phyloP scores from a whole-genome alignment of 768 basidiomycete genomes.

The Rhizopogon roseolus region DNA sequence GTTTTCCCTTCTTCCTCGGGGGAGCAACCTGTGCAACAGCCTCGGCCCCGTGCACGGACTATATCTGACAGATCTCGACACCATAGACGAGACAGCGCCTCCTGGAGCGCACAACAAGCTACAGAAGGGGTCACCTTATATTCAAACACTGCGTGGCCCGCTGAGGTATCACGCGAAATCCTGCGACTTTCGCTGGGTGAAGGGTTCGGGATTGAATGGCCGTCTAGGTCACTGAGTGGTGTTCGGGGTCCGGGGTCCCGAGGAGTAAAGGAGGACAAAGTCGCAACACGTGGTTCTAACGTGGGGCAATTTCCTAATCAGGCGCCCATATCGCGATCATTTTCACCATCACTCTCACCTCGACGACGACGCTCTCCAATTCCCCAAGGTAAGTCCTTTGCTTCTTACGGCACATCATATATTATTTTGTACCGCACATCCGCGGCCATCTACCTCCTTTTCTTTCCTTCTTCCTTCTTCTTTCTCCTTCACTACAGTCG shows the following conservation, averaged over 20 bases:
- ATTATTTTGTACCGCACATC: neutral
- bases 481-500: neutral
- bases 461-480: neutral
- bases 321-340: conserved; percentile 13
- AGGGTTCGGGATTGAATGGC: neutral
- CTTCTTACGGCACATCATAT: neutral
- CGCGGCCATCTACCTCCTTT: neutral
- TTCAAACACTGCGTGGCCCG: conserved; percentile 47
- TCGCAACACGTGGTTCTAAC: conserved; percentile 14
- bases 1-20: conserved; percentile 10
- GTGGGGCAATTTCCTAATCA: conserved; percentile 16
- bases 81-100: conserved; percentile 50
- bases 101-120: conserved; percentile 51
- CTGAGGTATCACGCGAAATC: conserved; percentile 53
- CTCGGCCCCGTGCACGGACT: conserved; percentile 19
- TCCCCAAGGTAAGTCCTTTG: conserved; percentile 3
- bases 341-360: conserved; percentile 25
- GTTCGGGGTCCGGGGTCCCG: conserved; percentile 18
- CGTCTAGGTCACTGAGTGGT: neutral
- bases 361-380: conserved; percentile 16
- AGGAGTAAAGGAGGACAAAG: conserved; percentile 3
- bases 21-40: conserved; percentile 6
- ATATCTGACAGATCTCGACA: conserved; percentile 31
- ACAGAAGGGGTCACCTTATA: conserved; percentile 23
- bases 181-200: conserved; percentile 42